A percentile compares a stretch with the other conserved stretches of the same genome.
These are phyloP conservation scores for Calendula officinalis DNA, from an alignment of 129 eudicot genomes.

Conservation along the genomic window DNA sequence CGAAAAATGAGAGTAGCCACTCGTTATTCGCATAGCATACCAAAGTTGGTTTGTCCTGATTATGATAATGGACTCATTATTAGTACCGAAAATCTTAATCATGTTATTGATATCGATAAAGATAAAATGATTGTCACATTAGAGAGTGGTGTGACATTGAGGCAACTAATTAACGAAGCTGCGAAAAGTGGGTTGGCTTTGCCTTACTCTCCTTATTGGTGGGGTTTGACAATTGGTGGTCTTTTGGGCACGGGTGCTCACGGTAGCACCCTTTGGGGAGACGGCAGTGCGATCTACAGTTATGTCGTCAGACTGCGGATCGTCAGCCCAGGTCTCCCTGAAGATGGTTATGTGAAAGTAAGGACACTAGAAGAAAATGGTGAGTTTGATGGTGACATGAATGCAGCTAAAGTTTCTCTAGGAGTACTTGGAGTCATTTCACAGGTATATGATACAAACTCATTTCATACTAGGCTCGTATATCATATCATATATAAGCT, in stretches of 20 bases:
- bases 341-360: conserved; percentile 54
- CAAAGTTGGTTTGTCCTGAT: conserved; percentile 64
- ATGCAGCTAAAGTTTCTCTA: conserved; percentile 80
- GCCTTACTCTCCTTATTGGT: conserved; percentile 86
- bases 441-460: conserved; percentile 35
- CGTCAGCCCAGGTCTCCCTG: conserved; percentile 45
- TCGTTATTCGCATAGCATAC: conserved; percentile 67
- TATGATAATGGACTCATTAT: conserved; percentile 68
- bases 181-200: conserved; percentile 54
- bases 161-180: conserved; percentile 60
- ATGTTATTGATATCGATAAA: conserved; percentile 30
- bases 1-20: conserved; percentile 67
- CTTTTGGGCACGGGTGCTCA: conserved; percentile 84
- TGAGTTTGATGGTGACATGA: conserved; percentile 34
- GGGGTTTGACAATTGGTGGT: conserved; percentile 87
- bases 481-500: background rate
- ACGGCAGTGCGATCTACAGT: conserved; percentile 71
- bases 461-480: no score
- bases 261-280: conserved; percentile 81
- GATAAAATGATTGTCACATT: conserved; percentile 38
- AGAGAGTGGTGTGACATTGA: conserved; percentile 64
- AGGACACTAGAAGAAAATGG: conserved; percentile 37
- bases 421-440: conserved; percentile 91
- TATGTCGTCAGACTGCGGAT: conserved; percentile 54
- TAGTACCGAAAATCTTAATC: conserved; percentile 61